Evolutionary conservation across 345 rosid species (phyloP), one percentile per base, ranked within the genome.

Genomic region (Eutrema yunnanense): DNA sequence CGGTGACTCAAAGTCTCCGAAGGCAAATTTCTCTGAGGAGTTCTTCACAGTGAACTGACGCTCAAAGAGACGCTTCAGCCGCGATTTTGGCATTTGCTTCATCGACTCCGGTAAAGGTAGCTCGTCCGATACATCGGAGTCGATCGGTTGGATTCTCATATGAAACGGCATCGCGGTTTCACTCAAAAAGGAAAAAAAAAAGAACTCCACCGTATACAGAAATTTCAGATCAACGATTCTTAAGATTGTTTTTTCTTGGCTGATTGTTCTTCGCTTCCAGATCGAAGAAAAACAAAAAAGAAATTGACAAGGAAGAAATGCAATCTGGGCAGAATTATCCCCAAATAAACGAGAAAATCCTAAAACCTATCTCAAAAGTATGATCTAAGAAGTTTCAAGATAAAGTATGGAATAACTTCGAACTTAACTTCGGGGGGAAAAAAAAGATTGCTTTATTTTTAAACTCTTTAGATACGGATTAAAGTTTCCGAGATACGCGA

Each of bases 71-170:
- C 97, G 89, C 83, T 88, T 90, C 58, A 92, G 62, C 55, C 89
- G 78, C 48, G 97, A 92, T 80, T 88, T 92, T 64, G 74, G 86
- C 72, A 79, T 86, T 29, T 88, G 91, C 73, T 79, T 86, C 42
- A 71, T 83, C 30, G 84, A 64, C 80, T 88, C 87, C 27, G 70
- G 78, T 50, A 72, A 79, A 22, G 71, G 36, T 26, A 64, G 53
- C 43, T 79, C 87, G 4, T 84, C 88, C 32, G 75, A 58, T 36
- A 78, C 53, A 44, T 69, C 71, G 36, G 70, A 81, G 66, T 88
- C 87, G 49, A 92, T 75, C 60, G 98, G 98, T 74, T 87, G 98
- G 65, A 92, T 84, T 89, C 85, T 92, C 97, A 82, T 83, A 10
- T 81, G 80, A 36, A 69, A 84, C 51, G 89, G 88, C 83, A 85